Conservation (phyloP, 169 alveolate genomes). For the Babesia divergens region DNA sequence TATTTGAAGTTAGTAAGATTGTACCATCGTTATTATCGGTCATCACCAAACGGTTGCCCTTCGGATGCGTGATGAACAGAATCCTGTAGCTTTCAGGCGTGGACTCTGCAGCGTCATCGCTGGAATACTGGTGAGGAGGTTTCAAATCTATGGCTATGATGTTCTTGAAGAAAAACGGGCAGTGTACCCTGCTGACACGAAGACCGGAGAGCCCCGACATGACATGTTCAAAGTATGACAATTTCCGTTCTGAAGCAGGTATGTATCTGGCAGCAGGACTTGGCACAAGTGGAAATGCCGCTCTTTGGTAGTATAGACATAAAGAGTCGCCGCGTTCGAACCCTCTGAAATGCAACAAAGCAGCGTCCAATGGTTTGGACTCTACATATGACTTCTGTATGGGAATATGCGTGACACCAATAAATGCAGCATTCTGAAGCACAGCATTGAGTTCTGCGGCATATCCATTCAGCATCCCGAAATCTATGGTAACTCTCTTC, state of each 20-base stretch:
- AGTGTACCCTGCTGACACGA: conserved; percentile 26
- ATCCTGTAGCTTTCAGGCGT: conserved; percentile 19
- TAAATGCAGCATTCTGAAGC: conserved; percentile 40
- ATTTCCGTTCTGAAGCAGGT: conserved; percentile 16
- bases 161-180: conserved; percentile 50
- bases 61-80: neutral
- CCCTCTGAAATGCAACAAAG: conserved; percentile 59
- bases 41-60: conserved; percentile 27
- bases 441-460: conserved; percentile 42
- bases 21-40: conserved; percentile 26
- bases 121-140: conserved; percentile 4
- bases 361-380: conserved; percentile 13
- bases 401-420: conserved; percentile 35
- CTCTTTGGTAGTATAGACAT: conserved; percentile 24
- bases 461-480: conserved; percentile 19
- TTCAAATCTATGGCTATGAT: conserved; percentile 37
- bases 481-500: conserved; percentile 1
- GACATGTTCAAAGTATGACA: conserved; percentile 33
- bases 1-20: conserved; percentile 27
- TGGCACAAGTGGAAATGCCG: conserved; percentile 46
- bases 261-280: conserved; percentile 40
- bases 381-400: neutral
- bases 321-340: conserved; percentile 51
- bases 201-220: conserved; percentile 57
- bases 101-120: neutral